Evolutionary conservation across 192 early-diverging fungal species (phyloP).

Genomic region (Oehlia diaphana): DNA sequence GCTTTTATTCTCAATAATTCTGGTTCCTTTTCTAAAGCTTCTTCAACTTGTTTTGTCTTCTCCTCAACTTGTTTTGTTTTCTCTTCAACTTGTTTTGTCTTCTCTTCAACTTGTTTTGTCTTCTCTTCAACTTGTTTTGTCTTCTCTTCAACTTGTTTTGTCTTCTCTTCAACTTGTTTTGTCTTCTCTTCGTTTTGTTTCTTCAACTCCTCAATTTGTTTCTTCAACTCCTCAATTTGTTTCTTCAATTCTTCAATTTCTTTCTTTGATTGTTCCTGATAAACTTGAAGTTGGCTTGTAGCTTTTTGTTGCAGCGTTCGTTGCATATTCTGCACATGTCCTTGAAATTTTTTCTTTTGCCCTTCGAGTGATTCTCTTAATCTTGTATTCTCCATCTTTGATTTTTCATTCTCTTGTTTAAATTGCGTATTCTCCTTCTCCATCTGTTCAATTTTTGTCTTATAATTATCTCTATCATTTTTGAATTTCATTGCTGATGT

Average conservation of each 20-base stretch:
- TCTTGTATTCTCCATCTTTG: neutral
- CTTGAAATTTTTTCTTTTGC: neutral
- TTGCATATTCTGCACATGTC: neutral
- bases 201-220: neutral
- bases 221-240: no score
- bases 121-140: neutral
- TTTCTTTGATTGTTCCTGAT: neutral
- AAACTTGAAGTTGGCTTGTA: neutral
- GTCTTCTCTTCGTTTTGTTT: neutral
- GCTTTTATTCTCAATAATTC: constrained; percentile 1
- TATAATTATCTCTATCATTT: neutral
- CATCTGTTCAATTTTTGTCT: neutral
- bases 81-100: neutral
- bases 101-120: neutral
- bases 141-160: no score
- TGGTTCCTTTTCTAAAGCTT: neutral
- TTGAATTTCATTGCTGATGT: neutral
- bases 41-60: neutral
- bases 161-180: no score
- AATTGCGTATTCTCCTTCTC: neutral
- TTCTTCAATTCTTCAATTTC: neutral
- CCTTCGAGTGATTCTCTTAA: neutral
- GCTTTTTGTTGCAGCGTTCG: neutral
- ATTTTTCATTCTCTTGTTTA: neutral
- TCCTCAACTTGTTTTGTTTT: neutral